These are phyloP conservation scores for Collybiopsis luxurians DNA, from an alignment of 768 basidiomycete genomes.

Conservation along the genomic window DNA sequence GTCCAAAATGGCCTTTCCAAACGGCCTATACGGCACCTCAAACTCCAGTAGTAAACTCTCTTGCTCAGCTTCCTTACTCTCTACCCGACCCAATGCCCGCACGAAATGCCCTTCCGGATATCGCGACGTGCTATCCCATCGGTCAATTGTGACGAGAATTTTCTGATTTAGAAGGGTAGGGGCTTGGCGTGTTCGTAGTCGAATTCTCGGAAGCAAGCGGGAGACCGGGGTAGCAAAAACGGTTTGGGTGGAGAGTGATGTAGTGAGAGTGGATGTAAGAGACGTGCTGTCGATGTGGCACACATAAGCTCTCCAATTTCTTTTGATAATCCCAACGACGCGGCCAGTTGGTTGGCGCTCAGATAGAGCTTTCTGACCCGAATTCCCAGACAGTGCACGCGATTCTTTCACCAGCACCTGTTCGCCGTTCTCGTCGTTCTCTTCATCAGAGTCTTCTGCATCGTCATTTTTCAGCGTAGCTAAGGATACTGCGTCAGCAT, in stretches of 20 bases:
- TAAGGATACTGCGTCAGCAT: slow-evolving; percentile 23
- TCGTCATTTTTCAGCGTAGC: slow-evolving; percentile 86
- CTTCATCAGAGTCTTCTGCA: slow-evolving; percentile 70
- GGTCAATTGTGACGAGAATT: slow-evolving; percentile 92
- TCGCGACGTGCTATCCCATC: slow-evolving; percentile 83
- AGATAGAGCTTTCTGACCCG: slow-evolving; percentile 29
- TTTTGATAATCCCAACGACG: slow-evolving; percentile 88
- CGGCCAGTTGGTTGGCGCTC: slow-evolving; percentile 90
- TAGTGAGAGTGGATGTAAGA: slow-evolving; percentile 71
- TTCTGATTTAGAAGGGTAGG: slow-evolving; percentile 87
- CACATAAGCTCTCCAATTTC: slow-evolving; percentile 96
- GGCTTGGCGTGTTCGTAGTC: slow-evolving; percentile 93
- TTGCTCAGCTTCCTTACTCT: slow-evolving; percentile 95
- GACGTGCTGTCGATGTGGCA: slow-evolving; percentile 94
- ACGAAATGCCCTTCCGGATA: slow-evolving; percentile 99
- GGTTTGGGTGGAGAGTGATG: slow-evolving; percentile 83
- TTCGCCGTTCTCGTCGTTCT: slow-evolving; percentile 43
- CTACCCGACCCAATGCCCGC: slow-evolving; percentile 83
- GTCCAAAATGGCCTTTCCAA: slow-evolving; percentile 91
- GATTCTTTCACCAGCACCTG: slow-evolving; percentile 38
- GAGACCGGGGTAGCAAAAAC: slow-evolving; percentile 95
- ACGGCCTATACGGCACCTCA: slow-evolving; percentile 94
- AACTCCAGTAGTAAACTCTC: slow-evolving; percentile 92
- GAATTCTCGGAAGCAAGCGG: slow-evolving; percentile 87
- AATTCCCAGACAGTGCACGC: slow-evolving; percentile 31